Percentiles rank a stretch among this genome's conserved stretches.
phyloP scores from a whole-genome alignment of 2,329 filamentous ascomycete genomes.

The Aspergillus novofumigatus region DNA sequence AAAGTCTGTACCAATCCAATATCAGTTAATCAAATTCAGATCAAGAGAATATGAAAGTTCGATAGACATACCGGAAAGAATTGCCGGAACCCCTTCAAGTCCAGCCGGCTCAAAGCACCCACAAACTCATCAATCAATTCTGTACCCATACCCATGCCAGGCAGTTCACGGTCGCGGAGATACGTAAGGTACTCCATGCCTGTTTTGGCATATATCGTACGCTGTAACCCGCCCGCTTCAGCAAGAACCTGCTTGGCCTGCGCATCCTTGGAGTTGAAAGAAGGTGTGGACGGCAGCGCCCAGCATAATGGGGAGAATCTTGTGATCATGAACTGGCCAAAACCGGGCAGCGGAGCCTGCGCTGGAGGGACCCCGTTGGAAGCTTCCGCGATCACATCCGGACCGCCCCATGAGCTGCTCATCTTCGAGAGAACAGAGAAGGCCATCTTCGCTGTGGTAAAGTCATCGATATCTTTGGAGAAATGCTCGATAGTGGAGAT shows the following conservation, averaged over 20 bases:
- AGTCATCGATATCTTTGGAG: slow-evolving; percentile 69
- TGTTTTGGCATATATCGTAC: slow-evolving; percentile 85
- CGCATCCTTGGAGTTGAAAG: slow-evolving; percentile 80
- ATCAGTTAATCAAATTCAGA: slow-evolving; percentile 4
- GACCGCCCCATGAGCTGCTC: slow-evolving; percentile 84
- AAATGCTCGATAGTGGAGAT: slow-evolving; percentile 82
- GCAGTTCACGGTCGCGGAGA: slow-evolving; percentile 42
- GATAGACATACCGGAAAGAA: slow-evolving; percentile 44
- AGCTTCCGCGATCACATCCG: slow-evolving; percentile 56
- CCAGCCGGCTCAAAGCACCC: slow-evolving; percentile 40
- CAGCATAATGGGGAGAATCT: slow-evolving; percentile 87
- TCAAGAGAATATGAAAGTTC: background rate
- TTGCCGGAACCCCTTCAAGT: slow-evolving; percentile 44
- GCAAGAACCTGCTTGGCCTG: slow-evolving; percentile 82
- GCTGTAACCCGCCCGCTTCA: slow-evolving; percentile 83
- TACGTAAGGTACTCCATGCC: slow-evolving; percentile 69
- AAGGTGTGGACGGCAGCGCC: slow-evolving; percentile 74
- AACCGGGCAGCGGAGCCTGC: slow-evolving; percentile 66
- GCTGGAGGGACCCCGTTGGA: slow-evolving; percentile 26
- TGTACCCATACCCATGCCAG: slow-evolving; percentile 45
- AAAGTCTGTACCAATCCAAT: slow-evolving; percentile 29
- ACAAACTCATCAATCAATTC: slow-evolving; percentile 47
- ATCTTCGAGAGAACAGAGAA: slow-evolving; percentile 80
- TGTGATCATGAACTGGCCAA: slow-evolving; percentile 84
- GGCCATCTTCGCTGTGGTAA: slow-evolving; percentile 66